Conservation (phyloP, 805 yeast genomes). For the Monosporozyma aquatica region DNA sequence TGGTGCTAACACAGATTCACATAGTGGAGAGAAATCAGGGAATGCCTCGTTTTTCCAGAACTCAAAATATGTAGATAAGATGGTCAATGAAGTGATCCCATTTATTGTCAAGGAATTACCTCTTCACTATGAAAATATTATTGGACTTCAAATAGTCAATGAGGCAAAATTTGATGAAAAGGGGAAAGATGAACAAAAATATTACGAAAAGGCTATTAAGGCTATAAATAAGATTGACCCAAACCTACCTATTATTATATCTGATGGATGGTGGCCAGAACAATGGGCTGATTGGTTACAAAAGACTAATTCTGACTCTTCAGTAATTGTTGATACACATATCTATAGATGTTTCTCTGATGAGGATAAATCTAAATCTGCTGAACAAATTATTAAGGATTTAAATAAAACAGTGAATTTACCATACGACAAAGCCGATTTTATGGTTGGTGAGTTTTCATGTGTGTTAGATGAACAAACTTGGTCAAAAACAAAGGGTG, state of each 20-base stretch:
- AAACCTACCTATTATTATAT: slow-evolving; percentile 62
- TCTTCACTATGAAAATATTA: slow-evolving; percentile 50
- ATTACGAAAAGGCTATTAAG: slow-evolving; percentile 56
- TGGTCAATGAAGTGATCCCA: slow-evolving; percentile 43
- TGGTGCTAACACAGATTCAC: slow-evolving; percentile 83
- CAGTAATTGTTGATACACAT: slow-evolving; percentile 76
- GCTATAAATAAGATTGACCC: slow-evolving; percentile 49
- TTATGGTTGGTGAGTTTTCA: slow-evolving; percentile 82
- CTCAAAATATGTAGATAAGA: slow-evolving; percentile 33
- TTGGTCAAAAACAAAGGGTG: slow-evolving; percentile 44
- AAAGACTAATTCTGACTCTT: slow-evolving; percentile 34
- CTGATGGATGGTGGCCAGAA: slow-evolving; percentile 91
- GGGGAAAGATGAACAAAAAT: slow-evolving; percentile 43
- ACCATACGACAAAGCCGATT: slow-evolving; percentile 45
- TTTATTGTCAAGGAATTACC: slow-evolving; percentile 55
- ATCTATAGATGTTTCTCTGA: slow-evolving; percentile 80
- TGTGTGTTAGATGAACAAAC: slow-evolving; percentile 73
- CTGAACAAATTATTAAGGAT: slow-evolving; percentile 53
- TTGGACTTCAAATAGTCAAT: slow-evolving; percentile 79
- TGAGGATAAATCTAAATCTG: slow-evolving; percentile 54
- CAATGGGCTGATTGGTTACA: slow-evolving; percentile 64
- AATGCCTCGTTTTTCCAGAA: slow-evolving; percentile 31
- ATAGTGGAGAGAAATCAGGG: slow-evolving; percentile 54
- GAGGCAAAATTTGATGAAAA: slow-evolving; percentile 63
- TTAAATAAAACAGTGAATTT: slow-evolving; percentile 43